Base-by-base conservation (phyloP, 1,139 yeast genomes). In the Ogataea hybrid region DNA sequence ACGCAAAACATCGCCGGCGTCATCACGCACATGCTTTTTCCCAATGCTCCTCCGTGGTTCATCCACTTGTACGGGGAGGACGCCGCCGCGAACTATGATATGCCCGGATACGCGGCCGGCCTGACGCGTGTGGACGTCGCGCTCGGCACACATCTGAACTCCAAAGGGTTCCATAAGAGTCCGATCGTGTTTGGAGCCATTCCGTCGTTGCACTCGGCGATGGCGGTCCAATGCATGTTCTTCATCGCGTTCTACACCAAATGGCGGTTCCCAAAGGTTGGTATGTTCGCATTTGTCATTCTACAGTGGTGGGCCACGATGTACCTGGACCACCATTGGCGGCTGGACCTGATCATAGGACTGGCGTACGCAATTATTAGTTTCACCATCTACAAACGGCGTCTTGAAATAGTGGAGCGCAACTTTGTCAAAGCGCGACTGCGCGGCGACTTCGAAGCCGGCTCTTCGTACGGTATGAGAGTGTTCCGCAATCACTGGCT, bases 251-350 rank as follows among this genome's bases (percentile, higher is more conserved):
- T 70, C 57, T 68, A 68, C 50, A 53, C 73, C 2, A 59, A 67
- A 16, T 68, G 70, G 62, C 54, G 52, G 2, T 30, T 59, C 0
- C 58, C 73, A 48, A 64, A 73, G 54, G 35, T 58, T 14, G 44
- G 60, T 25, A 65, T 71, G 42, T 50, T 69, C 41, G 31, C 43
- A 4, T 68, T 77, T 64, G 75, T 77, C 35, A 46, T 66, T 5
- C 57, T 79, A 37, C 88, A 81, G 57, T 79, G 87, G 83, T 82
- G 87, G 87, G 79, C 84, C 17, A 80, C 88, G 11, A 80, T 82
- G 61, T 82, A 82, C 54, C 62, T 82, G 46, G 86, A 80, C 56
- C 89, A 82, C 58, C 88, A 82, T 61, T 82, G 82, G 75, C 65
- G 85, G 47, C 61, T 81, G 28, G 88, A 82, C 53, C 63, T 81